These are phyloP conservation scores for Botryosphaeria dothidea DNA, from an alignment of 2,329 filamentous ascomycete species.

Conservation along the genomic window DNA sequence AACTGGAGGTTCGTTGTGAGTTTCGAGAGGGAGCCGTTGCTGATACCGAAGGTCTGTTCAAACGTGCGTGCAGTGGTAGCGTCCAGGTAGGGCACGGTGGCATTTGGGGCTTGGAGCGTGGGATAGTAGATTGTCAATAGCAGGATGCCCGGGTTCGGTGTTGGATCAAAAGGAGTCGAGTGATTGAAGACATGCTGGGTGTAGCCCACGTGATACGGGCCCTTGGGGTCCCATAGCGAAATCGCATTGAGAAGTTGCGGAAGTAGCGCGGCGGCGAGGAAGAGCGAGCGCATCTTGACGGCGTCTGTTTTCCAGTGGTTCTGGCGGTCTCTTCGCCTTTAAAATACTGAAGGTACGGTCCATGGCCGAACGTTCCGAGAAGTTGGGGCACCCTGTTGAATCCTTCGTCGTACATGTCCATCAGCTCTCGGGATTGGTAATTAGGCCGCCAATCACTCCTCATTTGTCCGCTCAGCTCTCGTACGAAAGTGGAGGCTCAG, in stretches of 20 bases:
- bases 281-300: neutral
- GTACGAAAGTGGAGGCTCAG: too few species aligned
- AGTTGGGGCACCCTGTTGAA: neutral
- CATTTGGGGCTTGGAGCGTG: constrained; percentile 22
- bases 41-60: neutral
- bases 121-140: constrained; percentile 31
- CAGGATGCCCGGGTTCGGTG: constrained; percentile 24
- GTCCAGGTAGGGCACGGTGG: constrained; percentile 27
- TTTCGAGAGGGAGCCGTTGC: constrained; percentile 7
- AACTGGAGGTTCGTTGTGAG: constrained; percentile 21
- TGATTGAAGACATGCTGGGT: constrained; percentile 30
- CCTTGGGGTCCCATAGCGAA: constrained; percentile 21
- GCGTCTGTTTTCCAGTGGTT: too few species aligned
- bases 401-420: neutral
- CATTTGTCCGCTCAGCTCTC: too few species aligned
- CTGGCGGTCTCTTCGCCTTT: neutral
- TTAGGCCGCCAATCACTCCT: too few species aligned
- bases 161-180: constrained; percentile 27
- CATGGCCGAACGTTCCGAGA: neutral
- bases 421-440: too few species aligned
- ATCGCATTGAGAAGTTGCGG: neutral
- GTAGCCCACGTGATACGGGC: constrained; percentile 29
- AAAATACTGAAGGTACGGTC: neutral
- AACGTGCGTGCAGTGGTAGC: constrained; percentile 24
- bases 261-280: neutral